Conservation (phyloP, 2,329 filamentous ascomycete species). For the Cylindrodendrum hubeiense region DNA sequence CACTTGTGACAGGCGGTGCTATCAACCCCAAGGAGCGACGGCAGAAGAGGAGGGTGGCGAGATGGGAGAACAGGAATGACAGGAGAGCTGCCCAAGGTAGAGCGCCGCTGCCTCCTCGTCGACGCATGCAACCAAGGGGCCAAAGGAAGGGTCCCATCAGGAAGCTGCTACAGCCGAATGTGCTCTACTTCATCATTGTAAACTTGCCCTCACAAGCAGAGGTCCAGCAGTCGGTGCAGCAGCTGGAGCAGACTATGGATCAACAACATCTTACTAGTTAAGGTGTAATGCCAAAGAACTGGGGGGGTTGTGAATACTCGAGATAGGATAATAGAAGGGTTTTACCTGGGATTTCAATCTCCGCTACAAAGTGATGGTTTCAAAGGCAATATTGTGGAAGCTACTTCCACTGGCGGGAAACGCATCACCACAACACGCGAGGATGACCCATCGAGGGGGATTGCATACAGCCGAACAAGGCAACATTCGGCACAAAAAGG, state of each 20-base stretch:
- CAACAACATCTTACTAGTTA: background rate
- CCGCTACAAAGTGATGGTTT: too few relatives aligned
- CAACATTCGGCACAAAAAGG: too few relatives aligned
- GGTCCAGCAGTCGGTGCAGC: slow-evolving; percentile 14
- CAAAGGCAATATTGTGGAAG: too few relatives aligned
- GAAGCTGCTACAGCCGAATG: slow-evolving; percentile 5
- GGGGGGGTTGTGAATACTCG: too few relatives aligned
- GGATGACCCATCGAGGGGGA: too few relatives aligned
- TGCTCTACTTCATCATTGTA: slow-evolving; percentile 14
- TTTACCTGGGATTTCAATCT: too few relatives aligned
- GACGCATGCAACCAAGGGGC: background rate
- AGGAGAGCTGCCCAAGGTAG: slow-evolving; percentile 5
- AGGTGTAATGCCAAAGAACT: background rate
- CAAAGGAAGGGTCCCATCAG: slow-evolving; percentile 6
- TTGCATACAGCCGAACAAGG: too few relatives aligned
- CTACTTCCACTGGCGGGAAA: too few relatives aligned
- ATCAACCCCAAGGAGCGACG: slow-evolving; percentile 6
- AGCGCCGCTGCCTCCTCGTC: background rate
- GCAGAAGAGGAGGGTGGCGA: background rate
- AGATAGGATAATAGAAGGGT: too few relatives aligned
- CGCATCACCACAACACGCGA: too few relatives aligned
- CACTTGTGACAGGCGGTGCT: slow-evolving; percentile 12
- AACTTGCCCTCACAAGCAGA: slow-evolving; percentile 11
- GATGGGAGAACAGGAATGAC: slow-evolving; percentile 5
- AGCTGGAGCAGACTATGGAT: slow-evolving; percentile 11